phyloP scores from a whole-genome alignment of 108 stramenopile species.

The Cyclotella sp. region DNA sequence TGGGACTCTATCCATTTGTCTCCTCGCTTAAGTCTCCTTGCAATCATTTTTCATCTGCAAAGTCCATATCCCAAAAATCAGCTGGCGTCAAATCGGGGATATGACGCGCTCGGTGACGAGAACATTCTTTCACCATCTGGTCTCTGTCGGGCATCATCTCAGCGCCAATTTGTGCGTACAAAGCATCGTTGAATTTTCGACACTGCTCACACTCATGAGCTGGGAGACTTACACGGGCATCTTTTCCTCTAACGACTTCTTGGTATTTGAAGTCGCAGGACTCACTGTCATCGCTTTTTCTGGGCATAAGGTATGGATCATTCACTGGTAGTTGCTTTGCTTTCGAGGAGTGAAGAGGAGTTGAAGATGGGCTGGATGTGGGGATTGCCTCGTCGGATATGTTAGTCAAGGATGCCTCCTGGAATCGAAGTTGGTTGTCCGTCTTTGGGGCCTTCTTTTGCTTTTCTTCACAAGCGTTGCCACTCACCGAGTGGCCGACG shows the following conservation, averaged over 20 bases:
- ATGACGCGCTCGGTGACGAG: conserved; percentile 50
- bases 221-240: conserved; percentile 41
- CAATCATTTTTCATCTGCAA: conserved; percentile 36
- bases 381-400: background rate
- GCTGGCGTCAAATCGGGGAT: conserved; percentile 41
- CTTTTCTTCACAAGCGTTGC: background rate
- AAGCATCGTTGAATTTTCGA: conserved; percentile 48
- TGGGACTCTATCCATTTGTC: no score
- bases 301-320: conserved; percentile 24
- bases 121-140: conserved; percentile 51
- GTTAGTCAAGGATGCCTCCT: background rate
- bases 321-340: conserved; percentile 1
- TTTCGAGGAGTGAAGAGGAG: background rate
- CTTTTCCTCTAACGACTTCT: conserved; percentile 56
- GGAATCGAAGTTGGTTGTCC: background rate
- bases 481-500: background rate
- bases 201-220: conserved; percentile 59
- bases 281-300: conserved; percentile 5
- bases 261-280: conserved; percentile 38
- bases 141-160: conserved; percentile 38
- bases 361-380: background rate
- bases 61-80: conserved; percentile 58
- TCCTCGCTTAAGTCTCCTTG: no score
- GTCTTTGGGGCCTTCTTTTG: background rate
- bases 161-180: conserved; percentile 29